phyloP scores from a whole-genome alignment of 2,329 filamentous ascomycete species.

The Dactylonectria estremocensis region DNA sequence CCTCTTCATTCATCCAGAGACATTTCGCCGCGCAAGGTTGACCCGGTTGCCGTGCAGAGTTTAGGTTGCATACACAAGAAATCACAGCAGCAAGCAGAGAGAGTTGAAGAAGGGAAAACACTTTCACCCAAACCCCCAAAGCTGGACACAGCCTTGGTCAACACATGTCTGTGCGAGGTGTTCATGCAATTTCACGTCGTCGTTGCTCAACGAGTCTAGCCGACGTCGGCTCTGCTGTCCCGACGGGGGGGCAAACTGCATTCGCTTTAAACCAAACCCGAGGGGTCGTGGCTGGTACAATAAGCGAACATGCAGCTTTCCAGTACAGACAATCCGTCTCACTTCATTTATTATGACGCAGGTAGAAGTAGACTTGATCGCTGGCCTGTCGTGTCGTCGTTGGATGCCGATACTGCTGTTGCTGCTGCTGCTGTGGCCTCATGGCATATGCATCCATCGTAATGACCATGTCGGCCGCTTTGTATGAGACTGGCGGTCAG shows the following conservation, averaged over 20 bases:
- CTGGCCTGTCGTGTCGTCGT: background rate
- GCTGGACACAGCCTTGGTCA: constrained; percentile 30
- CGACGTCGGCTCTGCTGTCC: constrained; percentile 35
- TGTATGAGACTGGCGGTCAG: constrained; percentile 1
- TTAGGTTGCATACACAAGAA: too few relatives aligned
- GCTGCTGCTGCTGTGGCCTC: too few relatives aligned
- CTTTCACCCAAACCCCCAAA: background rate
- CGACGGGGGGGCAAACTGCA: constrained; percentile 32
- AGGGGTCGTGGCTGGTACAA: constrained; percentile 23
- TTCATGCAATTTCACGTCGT: constrained; percentile 31
- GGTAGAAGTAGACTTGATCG: background rate
- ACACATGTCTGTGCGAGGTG: constrained; percentile 38
- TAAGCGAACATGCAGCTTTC: constrained; percentile 44
- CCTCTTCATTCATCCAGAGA: background rate
- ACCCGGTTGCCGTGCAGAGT: background rate
- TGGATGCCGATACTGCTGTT: too few relatives aligned
- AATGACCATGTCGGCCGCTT: too few relatives aligned
- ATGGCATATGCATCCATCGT: too few relatives aligned
- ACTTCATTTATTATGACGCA: background rate
- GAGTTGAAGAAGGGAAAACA: too few relatives aligned
- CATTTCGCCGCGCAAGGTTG: background rate
- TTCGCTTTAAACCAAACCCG: constrained; percentile 10
- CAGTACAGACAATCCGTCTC: constrained; percentile 18
- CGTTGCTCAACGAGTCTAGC: constrained; percentile 41
- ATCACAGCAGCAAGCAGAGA: too few relatives aligned